Conservation (phyloP, 257 asterid genomes). For the Jasminum sambac region DNA sequence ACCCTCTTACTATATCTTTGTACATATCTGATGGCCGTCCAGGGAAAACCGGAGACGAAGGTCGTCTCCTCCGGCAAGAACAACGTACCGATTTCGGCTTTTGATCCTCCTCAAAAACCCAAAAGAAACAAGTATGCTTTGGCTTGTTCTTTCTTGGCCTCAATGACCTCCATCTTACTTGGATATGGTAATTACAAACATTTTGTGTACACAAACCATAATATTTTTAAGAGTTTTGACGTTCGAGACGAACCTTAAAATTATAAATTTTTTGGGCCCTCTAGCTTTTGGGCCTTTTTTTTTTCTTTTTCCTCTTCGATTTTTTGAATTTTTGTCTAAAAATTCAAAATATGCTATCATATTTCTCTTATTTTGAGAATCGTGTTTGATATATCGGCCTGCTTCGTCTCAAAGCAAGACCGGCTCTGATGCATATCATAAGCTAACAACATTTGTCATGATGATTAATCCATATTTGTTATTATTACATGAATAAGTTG, state of each 20-base stretch:
- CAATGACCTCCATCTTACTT: slow-evolving; percentile 69
- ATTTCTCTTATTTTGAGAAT: no score
- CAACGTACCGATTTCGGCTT: slow-evolving; percentile 34
- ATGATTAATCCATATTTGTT: background rate
- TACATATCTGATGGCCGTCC: slow-evolving; percentile 34
- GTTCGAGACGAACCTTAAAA: no score
- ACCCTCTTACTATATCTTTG: background rate
- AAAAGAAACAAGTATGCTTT: slow-evolving; percentile 60
- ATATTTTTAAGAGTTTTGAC: no score
- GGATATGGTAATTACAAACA: slow-evolving; percentile 49
- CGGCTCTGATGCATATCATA: no score
- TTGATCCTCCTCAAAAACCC: slow-evolving; percentile 45
- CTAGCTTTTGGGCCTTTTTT: no score
- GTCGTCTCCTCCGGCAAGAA: slow-evolving; percentile 28
- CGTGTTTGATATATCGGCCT: no score
- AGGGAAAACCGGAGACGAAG: slow-evolving; percentile 20
- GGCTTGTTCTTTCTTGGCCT: slow-evolving; percentile 64
- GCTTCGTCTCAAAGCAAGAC: no score
- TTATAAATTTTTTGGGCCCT: no score
- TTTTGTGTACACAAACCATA: background rate
- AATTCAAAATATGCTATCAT: no score
- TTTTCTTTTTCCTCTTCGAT: no score
- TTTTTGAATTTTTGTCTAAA: no score
- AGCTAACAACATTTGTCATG: background rate
- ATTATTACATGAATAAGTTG: background rate